Conservation (phyloP, 805 yeast species). For the Cyberlindnera petersonii region DNA sequence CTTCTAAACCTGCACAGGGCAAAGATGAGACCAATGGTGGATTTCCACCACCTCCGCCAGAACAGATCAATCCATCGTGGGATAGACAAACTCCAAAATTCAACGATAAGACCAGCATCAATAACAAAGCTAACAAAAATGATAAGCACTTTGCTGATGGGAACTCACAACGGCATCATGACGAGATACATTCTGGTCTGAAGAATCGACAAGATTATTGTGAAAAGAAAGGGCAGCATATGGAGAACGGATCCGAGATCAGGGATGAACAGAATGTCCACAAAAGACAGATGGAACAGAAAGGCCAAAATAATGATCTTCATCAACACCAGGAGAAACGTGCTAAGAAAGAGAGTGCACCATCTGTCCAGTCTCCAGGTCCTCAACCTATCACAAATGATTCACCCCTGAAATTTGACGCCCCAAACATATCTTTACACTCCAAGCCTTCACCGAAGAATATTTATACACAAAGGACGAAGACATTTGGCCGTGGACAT, state of each 20-base stretch:
- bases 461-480: constrained; percentile 4
- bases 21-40: neutral
- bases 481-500: constrained; percentile 4
- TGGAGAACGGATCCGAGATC: too few species aligned
- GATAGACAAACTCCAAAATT: neutral
- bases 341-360: too few species aligned
- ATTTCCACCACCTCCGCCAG: neutral
- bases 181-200: too few species aligned
- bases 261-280: neutral
- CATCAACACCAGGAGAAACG: too few species aligned
- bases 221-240: too few species aligned
- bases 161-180: too few species aligned
- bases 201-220: too few species aligned
- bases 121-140: neutral
- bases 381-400: neutral
- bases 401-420: neutral
- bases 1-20: too few species aligned
- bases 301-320: too few species aligned
- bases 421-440: neutral
- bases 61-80: neutral
- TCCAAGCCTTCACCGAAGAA: constrained; percentile 8
- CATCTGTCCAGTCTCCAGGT: too few species aligned
- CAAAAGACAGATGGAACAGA: neutral
- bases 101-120: neutral
- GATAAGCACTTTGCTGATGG: neutral